Conservation (phyloP, 2,329 filamentous ascomycete genomes). For the Ophiosphaerella herpotricha region DNA sequence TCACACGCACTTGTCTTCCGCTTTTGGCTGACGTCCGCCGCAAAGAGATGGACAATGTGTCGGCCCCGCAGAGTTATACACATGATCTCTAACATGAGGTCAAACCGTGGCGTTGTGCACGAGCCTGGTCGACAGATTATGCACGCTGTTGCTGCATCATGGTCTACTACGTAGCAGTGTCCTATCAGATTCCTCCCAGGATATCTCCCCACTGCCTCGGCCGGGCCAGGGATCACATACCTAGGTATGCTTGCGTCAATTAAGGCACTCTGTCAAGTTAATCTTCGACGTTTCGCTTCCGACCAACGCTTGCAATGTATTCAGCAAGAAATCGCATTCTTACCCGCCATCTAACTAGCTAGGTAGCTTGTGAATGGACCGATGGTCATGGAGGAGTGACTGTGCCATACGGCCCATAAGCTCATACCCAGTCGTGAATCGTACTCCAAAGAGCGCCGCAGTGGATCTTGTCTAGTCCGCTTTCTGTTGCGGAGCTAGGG, state of each 20-base stretch:
- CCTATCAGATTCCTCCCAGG: constrained; percentile 16
- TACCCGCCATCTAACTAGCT: too few relatives aligned
- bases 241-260: too few relatives aligned
- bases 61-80: neutral
- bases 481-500: constrained; percentile 6
- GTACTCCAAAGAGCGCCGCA: constrained; percentile 10
- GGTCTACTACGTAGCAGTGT: constrained; percentile 4
- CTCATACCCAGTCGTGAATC: constrained; percentile 4
- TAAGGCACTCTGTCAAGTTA: too few relatives aligned
- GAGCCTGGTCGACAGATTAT: constrained; percentile 15
- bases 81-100: constrained; percentile 14
- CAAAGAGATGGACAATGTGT: neutral
- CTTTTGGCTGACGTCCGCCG: neutral
- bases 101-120: constrained; percentile 8
- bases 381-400: too few relatives aligned
- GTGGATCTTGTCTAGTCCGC: constrained; percentile 19
- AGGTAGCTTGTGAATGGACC: too few relatives aligned
- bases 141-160: constrained; percentile 21
- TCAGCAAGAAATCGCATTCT: too few relatives aligned
- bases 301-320: too few relatives aligned
- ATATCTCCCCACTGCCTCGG: constrained; percentile 12
- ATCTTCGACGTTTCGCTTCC: too few relatives aligned
- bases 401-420: too few relatives aligned
- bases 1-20: neutral
- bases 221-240: neutral